Percentiles rank a stretch among this genome's conserved stretches.
Evolutionary conservation across 805 yeast genomes (phyloP).

Genomic region (Nakazawaea ambrosiae): DNA sequence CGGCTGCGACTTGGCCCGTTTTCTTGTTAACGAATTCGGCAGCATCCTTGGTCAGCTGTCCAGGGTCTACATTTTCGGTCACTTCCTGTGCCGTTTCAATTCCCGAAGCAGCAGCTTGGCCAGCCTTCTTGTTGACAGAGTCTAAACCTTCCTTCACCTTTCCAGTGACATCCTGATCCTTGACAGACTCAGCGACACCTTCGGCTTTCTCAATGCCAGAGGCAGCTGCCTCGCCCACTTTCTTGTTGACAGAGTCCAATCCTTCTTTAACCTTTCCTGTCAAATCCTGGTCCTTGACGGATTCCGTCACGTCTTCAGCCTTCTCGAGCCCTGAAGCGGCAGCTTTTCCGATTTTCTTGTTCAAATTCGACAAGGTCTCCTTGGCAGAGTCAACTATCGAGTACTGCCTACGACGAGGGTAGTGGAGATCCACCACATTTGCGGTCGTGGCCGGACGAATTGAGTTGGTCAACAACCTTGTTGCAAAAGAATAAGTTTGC

Average conservation of each 20-base stretch:
- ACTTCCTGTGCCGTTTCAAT: slow-evolving; percentile 27
- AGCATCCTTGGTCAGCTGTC: slow-evolving; percentile 1
- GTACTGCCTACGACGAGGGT: neutral
- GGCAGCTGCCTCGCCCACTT: slow-evolving; percentile 33
- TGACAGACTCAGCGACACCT: slow-evolving; percentile 2
- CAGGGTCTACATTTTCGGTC: neutral
- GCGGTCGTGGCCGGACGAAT: too few relatives aligned
- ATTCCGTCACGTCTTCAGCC: slow-evolving; percentile 20
- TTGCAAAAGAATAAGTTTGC: too few relatives aligned
- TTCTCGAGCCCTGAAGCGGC: slow-evolving; percentile 33
- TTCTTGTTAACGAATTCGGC: slow-evolving; percentile 10
- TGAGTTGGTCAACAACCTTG: too few relatives aligned
- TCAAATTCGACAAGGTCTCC: slow-evolving; percentile 17
- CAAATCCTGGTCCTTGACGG: slow-evolving; percentile 10
- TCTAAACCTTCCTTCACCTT: slow-evolving; percentile 11
- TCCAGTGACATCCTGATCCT: neutral
- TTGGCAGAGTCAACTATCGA: slow-evolving; percentile 16
- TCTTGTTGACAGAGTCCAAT: slow-evolving; percentile 17
- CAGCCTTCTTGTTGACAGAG: slow-evolving; percentile 24
- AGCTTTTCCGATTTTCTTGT: slow-evolving; percentile 30
- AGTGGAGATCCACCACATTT: too few relatives aligned
- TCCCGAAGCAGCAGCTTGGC: slow-evolving; percentile 31
- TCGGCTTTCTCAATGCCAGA: slow-evolving; percentile 31
- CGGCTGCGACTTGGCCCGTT: slow-evolving; percentile 11
- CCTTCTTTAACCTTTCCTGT: slow-evolving; percentile 15